Evolutionary conservation across 257 asterid species (phyloP).

Genomic region (Ajuga chamaepitys): DNA sequence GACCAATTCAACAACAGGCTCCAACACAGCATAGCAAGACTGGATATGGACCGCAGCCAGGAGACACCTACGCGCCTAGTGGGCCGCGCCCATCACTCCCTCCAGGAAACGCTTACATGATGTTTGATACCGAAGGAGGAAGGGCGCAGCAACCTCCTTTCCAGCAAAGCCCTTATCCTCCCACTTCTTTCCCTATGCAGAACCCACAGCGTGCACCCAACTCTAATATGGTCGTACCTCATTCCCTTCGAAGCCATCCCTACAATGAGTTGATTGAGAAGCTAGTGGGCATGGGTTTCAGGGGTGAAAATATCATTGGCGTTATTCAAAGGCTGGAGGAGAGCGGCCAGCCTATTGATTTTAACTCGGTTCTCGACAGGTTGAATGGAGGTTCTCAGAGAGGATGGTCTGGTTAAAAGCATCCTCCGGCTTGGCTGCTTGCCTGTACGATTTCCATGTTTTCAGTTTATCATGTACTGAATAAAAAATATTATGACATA

Average conservation of each 20-base stretch:
- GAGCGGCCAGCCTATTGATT: slow-evolving; percentile 83
- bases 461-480: slow-evolving; percentile 11
- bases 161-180: slow-evolving; percentile 65
- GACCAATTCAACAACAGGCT: slow-evolving; percentile 61
- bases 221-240: slow-evolving; percentile 42
- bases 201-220: slow-evolving; percentile 44
- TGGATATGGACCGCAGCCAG: slow-evolving; percentile 44
- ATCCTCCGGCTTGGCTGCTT: not conserved
- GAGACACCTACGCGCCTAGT: slow-evolving; percentile 51
- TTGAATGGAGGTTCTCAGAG: slow-evolving; percentile 86
- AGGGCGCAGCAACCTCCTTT: slow-evolving; percentile 68
- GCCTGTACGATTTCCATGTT: not conserved
- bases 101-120: slow-evolving; percentile 56
- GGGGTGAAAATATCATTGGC: slow-evolving; percentile 65
- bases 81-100: slow-evolving; percentile 62
- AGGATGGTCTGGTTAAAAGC: slow-evolving; percentile 57
- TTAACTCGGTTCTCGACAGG: slow-evolving; percentile 66
- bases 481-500: slow-evolving; percentile 23
- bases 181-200: slow-evolving; percentile 43
- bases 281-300: slow-evolving; percentile 77
- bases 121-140: slow-evolving; percentile 66
- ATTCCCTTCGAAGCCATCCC: slow-evolving; percentile 50
- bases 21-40: slow-evolving; percentile 50
- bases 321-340: slow-evolving; percentile 84
- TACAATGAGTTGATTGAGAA: slow-evolving; percentile 80